Base-by-base conservation (phyloP, 257 asterid species). In the Vinca minor region DNA sequence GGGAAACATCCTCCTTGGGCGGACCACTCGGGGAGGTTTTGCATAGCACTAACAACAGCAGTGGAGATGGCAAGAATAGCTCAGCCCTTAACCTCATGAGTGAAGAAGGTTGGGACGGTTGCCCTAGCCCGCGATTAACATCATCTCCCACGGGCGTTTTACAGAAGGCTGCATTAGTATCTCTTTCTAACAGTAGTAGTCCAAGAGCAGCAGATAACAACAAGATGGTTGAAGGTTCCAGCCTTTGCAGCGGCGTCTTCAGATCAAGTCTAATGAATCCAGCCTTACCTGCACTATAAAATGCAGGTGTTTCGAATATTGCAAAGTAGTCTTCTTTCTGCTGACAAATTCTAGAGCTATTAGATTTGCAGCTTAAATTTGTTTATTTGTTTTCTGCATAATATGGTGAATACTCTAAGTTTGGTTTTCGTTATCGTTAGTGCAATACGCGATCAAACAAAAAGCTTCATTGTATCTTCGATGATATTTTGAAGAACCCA, bases 1-100 rank as follows among this genome's bases (percentile, higher is more conserved):
- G 98, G 96, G 89, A 81, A 55, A n/a, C n/a, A n/a, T 75, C 88
- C 0, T 82, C 96, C 1, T 71, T 78, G 62, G 96, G 95, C 14
- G 99, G 99, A 13, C 99, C 99, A 15, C 95, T 93, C 0, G 99
- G 95, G 0, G 99, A 93, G 74, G 99, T 79, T 26, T 66, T 93
- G 41, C 96, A 89, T 41, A 76, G 73, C 62, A 75, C 83, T 2
- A 75, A 62, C 23, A 78, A 58, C 67, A 61, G 45, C 63, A 62
- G 71, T 0, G 67, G 68, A 0, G 84, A 77, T 4, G 65, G 81
- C 69, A 78, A 70, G 64, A 62, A 62, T 39, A 10, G 77, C 4
- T 76, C 81, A 8, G 85, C 79, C 1, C 89, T 88, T 32, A 83
- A 82, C 64, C 80, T 84, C 18, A 82, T 84, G 76, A 74, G 77